Conservation (phyloP, 192 early-diverging fungal species). For the Powellomyces hirtus region DNA sequence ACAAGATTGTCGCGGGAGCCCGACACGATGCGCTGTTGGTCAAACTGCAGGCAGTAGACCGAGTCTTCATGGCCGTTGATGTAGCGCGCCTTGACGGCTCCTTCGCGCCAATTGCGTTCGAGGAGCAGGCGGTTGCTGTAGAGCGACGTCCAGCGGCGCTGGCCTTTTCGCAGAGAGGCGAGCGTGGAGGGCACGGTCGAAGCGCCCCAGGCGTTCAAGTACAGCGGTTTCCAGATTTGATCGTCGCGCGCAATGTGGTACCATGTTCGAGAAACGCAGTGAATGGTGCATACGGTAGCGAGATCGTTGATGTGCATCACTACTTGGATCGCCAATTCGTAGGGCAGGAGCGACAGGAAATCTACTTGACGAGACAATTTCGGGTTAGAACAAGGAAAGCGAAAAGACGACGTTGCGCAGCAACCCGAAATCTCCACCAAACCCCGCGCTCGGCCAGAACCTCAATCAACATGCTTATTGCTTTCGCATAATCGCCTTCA, state of each 20-base stretch:
- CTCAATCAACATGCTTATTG: not conserved
- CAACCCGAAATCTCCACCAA: no score
- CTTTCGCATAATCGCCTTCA: not conserved
- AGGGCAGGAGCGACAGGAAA: constrained; percentile 38
- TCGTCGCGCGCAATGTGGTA: constrained; percentile 29
- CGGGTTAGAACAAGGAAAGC: not conserved
- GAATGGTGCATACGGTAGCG: constrained; percentile 8
- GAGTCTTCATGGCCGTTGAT: constrained; percentile 49
- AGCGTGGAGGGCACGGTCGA: not conserved
- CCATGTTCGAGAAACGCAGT: constrained; percentile 40
- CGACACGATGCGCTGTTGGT: constrained; percentile 36
- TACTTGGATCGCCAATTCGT: constrained; percentile 45
- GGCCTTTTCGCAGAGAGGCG: not conserved
- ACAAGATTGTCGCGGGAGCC: constrained; percentile 49
- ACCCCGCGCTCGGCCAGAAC: not conserved
- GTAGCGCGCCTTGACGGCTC: constrained; percentile 19
- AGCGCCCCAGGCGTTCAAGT: constrained; percentile 22
- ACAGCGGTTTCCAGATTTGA: constrained; percentile 40
- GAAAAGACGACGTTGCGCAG: not conserved
- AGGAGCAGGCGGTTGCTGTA: constrained; percentile 37
- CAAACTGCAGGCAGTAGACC: constrained; percentile 60
- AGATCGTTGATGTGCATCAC: constrained; percentile 12
- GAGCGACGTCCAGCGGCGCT: constrained; percentile 36
- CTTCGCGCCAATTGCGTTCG: constrained; percentile 43
- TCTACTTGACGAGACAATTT: constrained; percentile 15